Evolutionary conservation across 2,329 filamentous ascomycete species (phyloP).

Genomic region (Trichoderma oligosporum): DNA sequence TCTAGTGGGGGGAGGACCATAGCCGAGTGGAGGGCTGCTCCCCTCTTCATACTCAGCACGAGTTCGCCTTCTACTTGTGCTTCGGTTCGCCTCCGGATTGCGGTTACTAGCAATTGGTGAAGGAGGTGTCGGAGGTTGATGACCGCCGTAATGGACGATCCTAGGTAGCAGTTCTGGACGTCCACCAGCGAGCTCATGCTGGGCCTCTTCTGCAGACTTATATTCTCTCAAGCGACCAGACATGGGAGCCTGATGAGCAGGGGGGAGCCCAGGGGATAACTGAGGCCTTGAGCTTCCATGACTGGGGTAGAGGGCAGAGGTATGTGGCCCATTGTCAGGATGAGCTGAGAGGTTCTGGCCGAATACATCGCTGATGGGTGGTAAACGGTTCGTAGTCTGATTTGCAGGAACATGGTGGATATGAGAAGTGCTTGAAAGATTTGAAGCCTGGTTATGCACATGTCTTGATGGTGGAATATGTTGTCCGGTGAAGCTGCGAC

Average conservation of each 20-base stretch:
- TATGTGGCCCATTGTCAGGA: constrained; percentile 47
- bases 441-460: constrained; percentile 75
- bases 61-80: constrained; percentile 67
- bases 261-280: constrained; percentile 72
- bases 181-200: constrained; percentile 85
- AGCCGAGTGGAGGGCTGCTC: constrained; percentile 76
- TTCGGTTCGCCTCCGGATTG: constrained; percentile 50
- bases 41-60: constrained; percentile 94
- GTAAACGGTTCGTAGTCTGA: constrained; percentile 87
- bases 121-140: constrained; percentile 88
- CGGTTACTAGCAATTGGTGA: constrained; percentile 62
- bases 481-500: constrained; percentile 92
- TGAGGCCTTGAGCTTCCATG: constrained; percentile 63
- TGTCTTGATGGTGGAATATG: constrained; percentile 74
- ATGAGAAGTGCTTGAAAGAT: constrained; percentile 77
- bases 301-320: constrained; percentile 52
- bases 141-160: constrained; percentile 90
- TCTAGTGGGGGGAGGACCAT: constrained; percentile 60
- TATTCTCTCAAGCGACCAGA: constrained; percentile 75
- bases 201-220: constrained; percentile 91
- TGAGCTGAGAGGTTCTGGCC: constrained; percentile 68
- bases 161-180: constrained; percentile 88
- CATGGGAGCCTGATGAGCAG: constrained; percentile 49
- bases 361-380: constrained; percentile 93
- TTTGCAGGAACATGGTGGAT: constrained; percentile 85